A percentile compares a stretch with the other conserved stretches of the same genome.
These are phyloP conservation scores for Termitomyces sp. DNA, from an alignment of 768 basidiomycete species.

Conservation along the genomic window DNA sequence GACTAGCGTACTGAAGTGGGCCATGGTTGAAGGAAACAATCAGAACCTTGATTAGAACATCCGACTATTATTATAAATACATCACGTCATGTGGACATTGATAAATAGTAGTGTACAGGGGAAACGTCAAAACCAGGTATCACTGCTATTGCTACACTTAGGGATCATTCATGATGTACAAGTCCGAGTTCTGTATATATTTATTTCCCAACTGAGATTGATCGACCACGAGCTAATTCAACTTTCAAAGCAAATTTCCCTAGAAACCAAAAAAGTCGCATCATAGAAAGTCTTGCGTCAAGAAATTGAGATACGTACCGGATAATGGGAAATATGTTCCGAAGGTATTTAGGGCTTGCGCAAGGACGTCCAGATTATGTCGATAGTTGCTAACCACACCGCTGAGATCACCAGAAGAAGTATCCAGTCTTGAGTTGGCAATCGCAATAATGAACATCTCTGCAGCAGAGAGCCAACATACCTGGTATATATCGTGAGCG, in stretches of 20 bases:
- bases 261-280: neutral
- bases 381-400: constrained; percentile 6
- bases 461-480: constrained; percentile 15
- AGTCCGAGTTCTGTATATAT: neutral
- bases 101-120: neutral
- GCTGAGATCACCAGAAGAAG: constrained; percentile 1
- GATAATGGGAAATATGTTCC: constrained; percentile 13
- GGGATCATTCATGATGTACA: neutral
- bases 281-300: neutral
- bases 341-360: constrained; percentile 11
- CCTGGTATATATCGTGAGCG: constrained; percentile 6
- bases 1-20: no score
- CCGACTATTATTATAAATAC: no score
- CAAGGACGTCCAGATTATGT: constrained; percentile 9
- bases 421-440: constrained; percentile 1
- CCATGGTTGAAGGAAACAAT: no score
- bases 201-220: neutral
- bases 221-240: constrained; percentile 6
- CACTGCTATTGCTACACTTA: constrained; percentile 4
- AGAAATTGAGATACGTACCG: constrained; percentile 4
- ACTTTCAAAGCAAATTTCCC: constrained; percentile 9
- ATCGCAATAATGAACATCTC: constrained; percentile 15
- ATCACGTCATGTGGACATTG: neutral
- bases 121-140: neutral
- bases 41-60: no score